phyloP scores from a whole-genome alignment of 768 basidiomycete genomes.

The Lentinula raphanica region DNA sequence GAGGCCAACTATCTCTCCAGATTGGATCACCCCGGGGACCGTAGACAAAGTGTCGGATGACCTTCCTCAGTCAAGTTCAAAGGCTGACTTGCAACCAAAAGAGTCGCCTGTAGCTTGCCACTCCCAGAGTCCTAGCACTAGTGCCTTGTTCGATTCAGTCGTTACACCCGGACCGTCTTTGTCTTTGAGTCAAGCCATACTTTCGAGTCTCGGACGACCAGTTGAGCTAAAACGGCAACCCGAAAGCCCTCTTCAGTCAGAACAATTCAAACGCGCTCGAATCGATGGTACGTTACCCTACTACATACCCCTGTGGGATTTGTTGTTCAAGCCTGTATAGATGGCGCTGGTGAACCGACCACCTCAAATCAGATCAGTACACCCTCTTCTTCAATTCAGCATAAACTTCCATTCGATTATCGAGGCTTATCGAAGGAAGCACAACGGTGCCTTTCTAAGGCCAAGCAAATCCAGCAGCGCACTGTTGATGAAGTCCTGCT shows the following conservation, averaged over 20 bases:
- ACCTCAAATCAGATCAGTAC: background rate
- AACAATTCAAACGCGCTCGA: background rate
- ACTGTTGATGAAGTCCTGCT: background rate
- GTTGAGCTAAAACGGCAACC: background rate
- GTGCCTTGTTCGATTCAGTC: too few species aligned
- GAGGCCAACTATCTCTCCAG: background rate
- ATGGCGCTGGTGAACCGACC: too few species aligned
- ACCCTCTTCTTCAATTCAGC: background rate
- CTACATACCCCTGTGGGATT: background rate
- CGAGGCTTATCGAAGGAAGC: background rate
- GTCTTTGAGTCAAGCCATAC: too few species aligned
- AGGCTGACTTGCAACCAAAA: too few species aligned
- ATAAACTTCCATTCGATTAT: background rate
- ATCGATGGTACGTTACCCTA: background rate
- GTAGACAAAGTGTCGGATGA: too few species aligned
- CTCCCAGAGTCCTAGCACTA: too few species aligned
- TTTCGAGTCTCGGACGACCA: too few species aligned
- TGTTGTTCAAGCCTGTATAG: too few species aligned
- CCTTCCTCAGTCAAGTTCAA: too few species aligned
- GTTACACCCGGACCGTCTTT: too few species aligned
- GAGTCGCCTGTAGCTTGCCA: too few species aligned
- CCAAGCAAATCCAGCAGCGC: background rate
- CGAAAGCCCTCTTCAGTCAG: background rate
- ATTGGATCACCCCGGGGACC: too few species aligned
- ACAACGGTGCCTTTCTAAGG: background rate